These are phyloP conservation scores for Shiraia sp. DNA, from an alignment of 2,329 filamentous ascomycete species.

Conservation along the genomic window DNA sequence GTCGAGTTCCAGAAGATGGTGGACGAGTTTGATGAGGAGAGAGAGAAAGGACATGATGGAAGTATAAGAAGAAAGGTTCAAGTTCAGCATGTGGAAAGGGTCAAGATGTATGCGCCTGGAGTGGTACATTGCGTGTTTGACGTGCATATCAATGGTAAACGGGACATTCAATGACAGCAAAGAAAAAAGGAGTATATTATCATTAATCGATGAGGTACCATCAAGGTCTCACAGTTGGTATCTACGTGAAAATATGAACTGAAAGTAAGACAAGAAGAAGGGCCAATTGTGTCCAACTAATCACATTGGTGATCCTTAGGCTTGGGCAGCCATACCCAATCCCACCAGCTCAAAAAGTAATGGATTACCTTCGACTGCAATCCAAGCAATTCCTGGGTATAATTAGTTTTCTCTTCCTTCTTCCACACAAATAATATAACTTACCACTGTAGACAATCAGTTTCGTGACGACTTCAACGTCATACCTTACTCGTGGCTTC, in stretches of 20 bases:
- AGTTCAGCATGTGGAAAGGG: constrained; percentile 56
- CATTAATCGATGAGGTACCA: background rate
- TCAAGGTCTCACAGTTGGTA: too few relatives aligned
- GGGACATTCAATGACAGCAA: background rate
- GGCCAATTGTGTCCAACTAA: too few relatives aligned
- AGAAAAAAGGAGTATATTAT: background rate
- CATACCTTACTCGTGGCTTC: constrained; percentile 87
- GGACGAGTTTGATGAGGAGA: constrained; percentile 35
- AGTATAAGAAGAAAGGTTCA: constrained; percentile 9
- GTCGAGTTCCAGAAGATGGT: constrained; percentile 42
- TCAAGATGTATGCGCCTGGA: constrained; percentile 66
- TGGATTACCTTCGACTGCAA: constrained; percentile 76
- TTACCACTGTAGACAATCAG: constrained; percentile 89
- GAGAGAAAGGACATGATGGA: background rate
- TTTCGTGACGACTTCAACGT: constrained; percentile 98
- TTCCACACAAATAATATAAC: constrained; percentile 26
- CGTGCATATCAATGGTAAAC: constrained; percentile 42
- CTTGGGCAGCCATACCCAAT: constrained; percentile 43
- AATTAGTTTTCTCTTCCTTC: background rate
- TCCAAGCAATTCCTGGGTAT: constrained; percentile 74
- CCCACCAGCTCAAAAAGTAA: constrained; percentile 69
- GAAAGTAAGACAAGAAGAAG: background rate
- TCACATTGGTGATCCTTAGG: constrained; percentile 2
- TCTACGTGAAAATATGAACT: background rate
- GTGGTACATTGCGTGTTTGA: constrained; percentile 66